Percentiles rank a stretch among this genome's conserved stretches.
Conservation (phyloP, 345 rosid species). For the Jatropha curcas region DNA sequence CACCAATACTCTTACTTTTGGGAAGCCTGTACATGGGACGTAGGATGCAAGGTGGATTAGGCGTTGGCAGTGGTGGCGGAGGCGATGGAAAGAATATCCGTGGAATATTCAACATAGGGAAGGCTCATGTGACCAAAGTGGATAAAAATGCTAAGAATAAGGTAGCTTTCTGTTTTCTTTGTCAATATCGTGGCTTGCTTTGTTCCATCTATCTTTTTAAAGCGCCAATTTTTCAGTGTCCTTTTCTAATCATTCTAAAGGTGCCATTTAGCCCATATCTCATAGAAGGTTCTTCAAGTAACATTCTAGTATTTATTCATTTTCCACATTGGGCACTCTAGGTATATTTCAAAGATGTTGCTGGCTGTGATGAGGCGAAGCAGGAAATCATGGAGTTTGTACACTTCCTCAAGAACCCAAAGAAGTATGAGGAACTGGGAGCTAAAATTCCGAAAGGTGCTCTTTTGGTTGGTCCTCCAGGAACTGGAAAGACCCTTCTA, state of each 20-base stretch:
- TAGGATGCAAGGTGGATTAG: constrained; percentile 85
- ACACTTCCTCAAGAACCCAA: constrained; percentile 56
- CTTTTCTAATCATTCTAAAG: neutral
- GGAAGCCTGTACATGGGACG: constrained; percentile 76
- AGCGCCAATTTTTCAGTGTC: neutral
- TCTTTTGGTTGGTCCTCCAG: constrained; percentile 46
- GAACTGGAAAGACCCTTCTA: constrained; percentile 48
- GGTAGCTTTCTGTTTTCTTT: constrained; percentile 36
- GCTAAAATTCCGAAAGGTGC: constrained; percentile 52
- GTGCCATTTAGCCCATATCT: neutral
- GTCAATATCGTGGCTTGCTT: neutral
- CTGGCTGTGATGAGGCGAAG: constrained; percentile 47
- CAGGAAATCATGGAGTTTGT: constrained; percentile 81
- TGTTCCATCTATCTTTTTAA: neutral
- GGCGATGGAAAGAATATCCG: constrained; percentile 82
- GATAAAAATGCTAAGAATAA: constrained; percentile 92
- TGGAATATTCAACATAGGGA: constrained; percentile 92
- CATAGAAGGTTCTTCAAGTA: neutral
- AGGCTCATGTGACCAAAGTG: constrained; percentile 79
- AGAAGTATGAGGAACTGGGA: constrained; percentile 40
- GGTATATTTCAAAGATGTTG: constrained; percentile 53
- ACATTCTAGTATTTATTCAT: neutral
- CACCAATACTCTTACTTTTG: constrained; percentile 76
- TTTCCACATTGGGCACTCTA: constrained; percentile 18
- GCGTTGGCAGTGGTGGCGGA: constrained; percentile 82